Conservation (phyloP, 345 rosid genomes). For the Pelargonium nanum region DNA sequence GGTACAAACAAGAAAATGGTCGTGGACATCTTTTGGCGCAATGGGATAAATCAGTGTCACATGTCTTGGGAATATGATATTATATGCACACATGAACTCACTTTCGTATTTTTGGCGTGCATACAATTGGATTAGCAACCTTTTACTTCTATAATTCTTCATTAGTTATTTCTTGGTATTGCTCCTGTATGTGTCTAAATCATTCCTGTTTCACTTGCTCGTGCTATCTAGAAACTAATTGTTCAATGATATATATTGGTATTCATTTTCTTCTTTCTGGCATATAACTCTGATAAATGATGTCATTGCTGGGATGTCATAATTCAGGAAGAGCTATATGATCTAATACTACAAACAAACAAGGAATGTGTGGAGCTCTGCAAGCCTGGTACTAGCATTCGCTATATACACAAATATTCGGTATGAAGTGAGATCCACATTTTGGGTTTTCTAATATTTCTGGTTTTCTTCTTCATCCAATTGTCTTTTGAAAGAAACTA, state of each 20-base stretch:
- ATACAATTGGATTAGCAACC: no score
- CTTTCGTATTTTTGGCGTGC: no score
- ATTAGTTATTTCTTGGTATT: no score
- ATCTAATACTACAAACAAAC: conserved; percentile 78
- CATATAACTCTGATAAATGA: background rate
- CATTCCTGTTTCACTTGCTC: background rate
- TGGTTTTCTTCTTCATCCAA: background rate
- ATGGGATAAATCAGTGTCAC: no score
- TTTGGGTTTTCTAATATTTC: conserved; percentile 3
- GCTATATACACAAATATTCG: conserved; percentile 59
- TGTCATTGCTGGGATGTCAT: background rate
- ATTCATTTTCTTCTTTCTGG: background rate
- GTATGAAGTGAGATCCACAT: conserved; percentile 26
- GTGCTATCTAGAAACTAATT: background rate
- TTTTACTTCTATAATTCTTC: no score
- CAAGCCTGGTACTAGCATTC: conserved; percentile 70
- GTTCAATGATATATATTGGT: no score
- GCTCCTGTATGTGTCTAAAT: no score
- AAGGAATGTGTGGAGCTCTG: conserved; percentile 65
- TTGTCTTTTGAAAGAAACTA: no score
- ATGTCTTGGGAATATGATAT: no score
- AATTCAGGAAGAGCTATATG: conserved; percentile 73
- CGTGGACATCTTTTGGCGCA: no score
- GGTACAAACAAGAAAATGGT: no score
- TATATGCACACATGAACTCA: no score